Evolutionary conservation across 2,329 filamentous ascomycete species (phyloP), one percentile per base, ranked within the genome.

Genomic region (Fonsecaea erecta): DNA sequence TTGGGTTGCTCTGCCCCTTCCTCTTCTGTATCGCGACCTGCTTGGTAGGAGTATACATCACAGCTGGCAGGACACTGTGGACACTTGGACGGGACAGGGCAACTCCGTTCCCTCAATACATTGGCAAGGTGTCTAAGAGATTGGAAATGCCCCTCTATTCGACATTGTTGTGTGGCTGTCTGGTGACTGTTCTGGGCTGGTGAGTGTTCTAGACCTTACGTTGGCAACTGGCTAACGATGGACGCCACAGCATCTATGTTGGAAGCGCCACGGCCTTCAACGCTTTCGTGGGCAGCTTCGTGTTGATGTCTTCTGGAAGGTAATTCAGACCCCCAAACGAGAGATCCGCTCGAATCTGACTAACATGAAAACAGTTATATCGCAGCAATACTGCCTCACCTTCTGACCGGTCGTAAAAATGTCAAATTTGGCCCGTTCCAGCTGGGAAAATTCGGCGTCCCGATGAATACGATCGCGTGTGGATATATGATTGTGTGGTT

Each of bases 21-120:
- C 81, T 85, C 67, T 73, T 87, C 0, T 81, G 84, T 1, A 82
- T 82, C 0, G 77, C 85, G 63, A 79, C 81, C 66, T 83, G 82
- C 51, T 77, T 81, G 32, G 80, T 85, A 5, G 86, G 86, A 9
- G 82, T 80, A 66, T 88, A 85, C 74, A 84, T 88, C 67, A 88
- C 86, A 1, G 79, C 82, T 0, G 85, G 86, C n/a, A 83, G 87
- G 7, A 86, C 85, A 66, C 79, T 89, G 2, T 90, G 86, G 86
- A 85, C 84, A 1, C 80, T 88, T 0, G 83, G 84, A 0, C 81
- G 86, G 9, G 85, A 88, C 70, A 77, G 81, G 37, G 86, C 86
- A 0, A 83, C 83, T 0, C 86, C 86, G 0, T 87, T 84, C 71
- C 75, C 79, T 2, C 62, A 69, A 1, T 83, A 77, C 70, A 76